Percentiles rank a stretch among this genome's conserved stretches.
phyloP scores from a whole-genome alignment of 805 yeast genomes.

The Candida orba region DNA sequence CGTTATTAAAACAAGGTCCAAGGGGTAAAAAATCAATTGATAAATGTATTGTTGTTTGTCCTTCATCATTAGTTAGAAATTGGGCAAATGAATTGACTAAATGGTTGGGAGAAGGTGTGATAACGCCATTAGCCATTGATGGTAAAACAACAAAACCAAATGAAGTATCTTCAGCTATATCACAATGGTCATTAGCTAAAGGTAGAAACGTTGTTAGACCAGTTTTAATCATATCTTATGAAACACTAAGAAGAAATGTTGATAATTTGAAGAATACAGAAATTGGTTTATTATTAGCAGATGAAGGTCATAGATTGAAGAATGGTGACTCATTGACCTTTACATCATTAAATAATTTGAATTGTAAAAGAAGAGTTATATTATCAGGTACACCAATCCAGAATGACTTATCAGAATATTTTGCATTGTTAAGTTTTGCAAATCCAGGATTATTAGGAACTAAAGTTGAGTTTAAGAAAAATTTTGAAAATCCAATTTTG shows the following conservation, averaged over 20 bases:
- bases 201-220: slow-evolving; percentile 91
- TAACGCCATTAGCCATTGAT: slow-evolving; percentile 86
- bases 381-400: slow-evolving; percentile 96
- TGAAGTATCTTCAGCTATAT: slow-evolving; percentile 61
- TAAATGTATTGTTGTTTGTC: slow-evolving; percentile 90
- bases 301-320: slow-evolving; percentile 77
- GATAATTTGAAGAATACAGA: slow-evolving; percentile 67
- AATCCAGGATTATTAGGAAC: slow-evolving; percentile 92
- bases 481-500: slow-evolving; percentile 74
- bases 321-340: slow-evolving; percentile 91
- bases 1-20: slow-evolving; percentile 82
- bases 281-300: slow-evolving; percentile 81
- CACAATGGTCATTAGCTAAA: slow-evolving; percentile 79
- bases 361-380: slow-evolving; percentile 84
- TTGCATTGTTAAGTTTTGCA: slow-evolving; percentile 82
- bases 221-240: slow-evolving; percentile 88
- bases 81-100: slow-evolving; percentile 96
- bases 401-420: slow-evolving; percentile 90
- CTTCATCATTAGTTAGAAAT: slow-evolving; percentile 85
- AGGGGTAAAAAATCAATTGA: slow-evolving; percentile 72
- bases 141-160: slow-evolving; percentile 74
- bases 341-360: slow-evolving; percentile 74
- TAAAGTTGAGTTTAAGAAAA: slow-evolving; percentile 73
- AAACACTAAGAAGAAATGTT: slow-evolving; percentile 82
- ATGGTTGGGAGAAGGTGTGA: slow-evolving; percentile 91